These are phyloP conservation scores for Leccinum griseonigrum DNA, from an alignment of 1,284 basidiomycete species.

Conservation along the genomic window DNA sequence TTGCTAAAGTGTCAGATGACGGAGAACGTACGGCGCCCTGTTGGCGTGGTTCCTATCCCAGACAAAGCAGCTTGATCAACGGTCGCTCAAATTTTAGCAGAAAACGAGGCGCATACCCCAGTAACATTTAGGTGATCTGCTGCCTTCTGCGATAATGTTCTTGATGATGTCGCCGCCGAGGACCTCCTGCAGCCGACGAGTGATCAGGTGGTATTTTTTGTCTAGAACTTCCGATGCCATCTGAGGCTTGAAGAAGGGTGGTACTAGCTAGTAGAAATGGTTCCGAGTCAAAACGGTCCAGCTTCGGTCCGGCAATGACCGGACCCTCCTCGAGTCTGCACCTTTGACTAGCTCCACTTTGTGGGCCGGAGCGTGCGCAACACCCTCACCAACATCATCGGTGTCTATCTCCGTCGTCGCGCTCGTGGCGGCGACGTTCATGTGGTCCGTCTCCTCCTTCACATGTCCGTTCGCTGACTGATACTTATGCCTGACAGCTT, in stretches of 20 bases:
- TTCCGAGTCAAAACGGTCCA: no score
- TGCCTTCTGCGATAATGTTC: conserved; percentile 58
- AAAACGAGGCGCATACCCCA: neutral
- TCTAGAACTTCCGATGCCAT: neutral
- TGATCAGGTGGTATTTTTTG: neutral
- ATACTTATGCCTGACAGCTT: conserved; percentile 41
- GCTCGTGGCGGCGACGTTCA: conserved; percentile 69
- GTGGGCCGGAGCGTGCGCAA: conserved; percentile 74
- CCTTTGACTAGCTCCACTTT: conserved; percentile 82
- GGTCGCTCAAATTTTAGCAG: neutral
- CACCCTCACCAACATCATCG: conserved; percentile 71
- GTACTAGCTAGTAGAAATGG: no score
- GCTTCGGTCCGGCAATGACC: neutral
- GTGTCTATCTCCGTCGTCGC: conserved; percentile 68
- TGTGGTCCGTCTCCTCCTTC: conserved; percentile 44
- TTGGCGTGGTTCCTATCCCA: neutral
- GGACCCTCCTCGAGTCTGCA: conserved; percentile 36
- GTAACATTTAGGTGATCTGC: conserved; percentile 77
- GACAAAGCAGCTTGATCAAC: neutral
- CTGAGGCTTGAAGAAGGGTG: neutral
- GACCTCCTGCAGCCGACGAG: neutral
- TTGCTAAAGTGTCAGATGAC: neutral
- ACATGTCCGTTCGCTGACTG: neutral
- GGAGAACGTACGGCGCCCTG: neutral
- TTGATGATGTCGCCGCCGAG: neutral